phyloP scores from a whole-genome alignment of 1,284 basidiomycete species.

The Cryptococcus sp. region DNA sequence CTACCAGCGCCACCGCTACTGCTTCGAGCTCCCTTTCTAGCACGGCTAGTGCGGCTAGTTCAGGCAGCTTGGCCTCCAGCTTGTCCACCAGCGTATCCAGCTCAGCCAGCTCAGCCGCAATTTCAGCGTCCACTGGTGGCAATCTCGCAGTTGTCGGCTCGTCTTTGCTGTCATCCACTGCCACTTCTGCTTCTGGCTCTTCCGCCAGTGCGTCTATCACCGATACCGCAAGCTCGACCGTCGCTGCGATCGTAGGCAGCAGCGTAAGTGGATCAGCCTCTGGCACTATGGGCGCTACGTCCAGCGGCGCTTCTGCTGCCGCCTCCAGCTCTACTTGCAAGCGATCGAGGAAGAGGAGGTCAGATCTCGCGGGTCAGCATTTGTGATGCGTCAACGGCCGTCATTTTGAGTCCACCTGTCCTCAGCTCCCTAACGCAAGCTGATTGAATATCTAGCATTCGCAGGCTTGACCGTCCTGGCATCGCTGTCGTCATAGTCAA shows the following conservation, averaged over 20 bases:
- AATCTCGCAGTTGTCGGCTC: too few species aligned
- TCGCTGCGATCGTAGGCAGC: background rate
- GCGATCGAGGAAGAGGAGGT: conserved; percentile 11
- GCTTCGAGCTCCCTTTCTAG: background rate
- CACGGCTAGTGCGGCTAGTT: background rate
- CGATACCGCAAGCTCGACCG: background rate
- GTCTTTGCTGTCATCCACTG: background rate
- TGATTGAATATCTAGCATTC: too few species aligned
- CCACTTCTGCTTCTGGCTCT: background rate
- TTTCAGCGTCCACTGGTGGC: too few species aligned
- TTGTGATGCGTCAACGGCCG: background rate
- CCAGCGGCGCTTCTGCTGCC: background rate
- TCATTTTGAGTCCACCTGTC: background rate
- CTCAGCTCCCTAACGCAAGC: too few species aligned
- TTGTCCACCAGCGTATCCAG: background rate
- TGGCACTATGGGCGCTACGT: too few species aligned
- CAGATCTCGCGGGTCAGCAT: conserved; percentile 5
- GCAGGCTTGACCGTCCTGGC: too few species aligned
- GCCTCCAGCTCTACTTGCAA: conserved; percentile 9
- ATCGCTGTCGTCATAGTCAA: too few species aligned
- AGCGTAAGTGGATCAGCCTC: background rate
- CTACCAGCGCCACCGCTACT: conserved; percentile 4
- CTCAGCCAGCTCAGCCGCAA: too few species aligned
- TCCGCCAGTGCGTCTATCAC: background rate
- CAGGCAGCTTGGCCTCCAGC: background rate